phyloP scores from a whole-genome alignment of 306 rosid genomes.

The Betula pendula region DNA sequence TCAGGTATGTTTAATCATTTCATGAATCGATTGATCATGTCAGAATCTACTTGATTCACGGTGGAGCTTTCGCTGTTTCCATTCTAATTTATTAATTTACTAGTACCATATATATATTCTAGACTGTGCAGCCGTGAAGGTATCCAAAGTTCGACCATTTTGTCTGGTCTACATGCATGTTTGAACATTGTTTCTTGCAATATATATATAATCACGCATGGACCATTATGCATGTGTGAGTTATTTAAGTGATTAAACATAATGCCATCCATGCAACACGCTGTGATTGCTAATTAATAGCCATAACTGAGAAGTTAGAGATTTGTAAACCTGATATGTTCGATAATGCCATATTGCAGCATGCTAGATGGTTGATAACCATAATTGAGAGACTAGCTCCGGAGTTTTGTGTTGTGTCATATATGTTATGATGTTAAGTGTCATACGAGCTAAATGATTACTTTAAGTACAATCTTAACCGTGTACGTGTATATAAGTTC shows the following conservation, averaged over 20 bases:
- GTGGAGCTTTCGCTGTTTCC: neutral
- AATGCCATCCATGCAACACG: neutral
- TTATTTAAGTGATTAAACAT: too few species aligned
- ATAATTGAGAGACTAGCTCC: neutral
- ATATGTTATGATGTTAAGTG: too few species aligned
- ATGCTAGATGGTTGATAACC: neutral
- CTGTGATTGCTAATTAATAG: neutral
- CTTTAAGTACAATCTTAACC: too few species aligned
- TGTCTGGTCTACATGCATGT: neutral
- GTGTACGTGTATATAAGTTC: too few species aligned
- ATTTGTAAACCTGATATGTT: too few species aligned
- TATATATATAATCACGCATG: neutral
- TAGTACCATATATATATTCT: neutral
- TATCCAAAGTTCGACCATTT: neutral
- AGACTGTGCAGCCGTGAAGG: neutral
- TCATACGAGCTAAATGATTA: too few species aligned
- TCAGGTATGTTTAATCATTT: conserved; percentile 3
- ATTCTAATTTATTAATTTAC: neutral
- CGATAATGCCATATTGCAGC: too few species aligned
- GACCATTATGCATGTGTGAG: too few species aligned
- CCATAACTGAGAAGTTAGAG: neutral
- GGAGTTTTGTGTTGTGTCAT: too few species aligned
- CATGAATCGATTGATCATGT: conserved; percentile 9
- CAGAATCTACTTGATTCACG: neutral
- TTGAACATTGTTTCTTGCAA: neutral